Base-by-base conservation (phyloP, 2,329 filamentous ascomycete genomes). In the Aspergillus quadricinctus region DNA sequence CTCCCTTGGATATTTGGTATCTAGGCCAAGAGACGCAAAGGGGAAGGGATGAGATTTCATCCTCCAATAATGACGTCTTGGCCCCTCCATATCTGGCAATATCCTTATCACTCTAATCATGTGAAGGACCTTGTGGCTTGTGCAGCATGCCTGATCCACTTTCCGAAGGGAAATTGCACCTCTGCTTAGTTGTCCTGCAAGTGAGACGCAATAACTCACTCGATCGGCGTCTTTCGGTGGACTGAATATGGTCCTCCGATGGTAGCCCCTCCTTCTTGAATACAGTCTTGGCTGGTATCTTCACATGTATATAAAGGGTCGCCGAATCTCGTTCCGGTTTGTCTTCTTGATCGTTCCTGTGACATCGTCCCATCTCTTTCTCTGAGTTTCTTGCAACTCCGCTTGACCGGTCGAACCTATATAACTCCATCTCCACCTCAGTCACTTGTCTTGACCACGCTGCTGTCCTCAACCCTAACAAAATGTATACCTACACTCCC, bases 401-500 rank as follows among this genome's bases (percentile, higher is more conserved):
- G 48, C 49, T 40, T 55, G 46, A 27, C 41, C 35, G 29, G 53
- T 31, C 35, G 23, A 52, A 43, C 29, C 43, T 41, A 52, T 46
- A 31, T 29, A 29, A n/a, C 48, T 48, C 31, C 11, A 17, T 17
- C 48, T 41, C 31, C 41, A 23, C 40, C 55, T 55, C 37, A 53
- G 53, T 50, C n/a, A 35, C 48, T 52, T 51, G 35, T 48, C 40
- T 35, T 29, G 50, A 55, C 35, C 51, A 55, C 40, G n/a, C 23
- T 14, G 6, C 43, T 46, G 23, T 25, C 21, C 6, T 49, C 27
- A 19, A 4, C 3, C 19, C 49, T 19, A 53, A 48, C 61, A 70
- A 57, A 58, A 72, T 72, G 69, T 68, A 66, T 58, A 62, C 68
- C 60, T 48, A 62, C 53, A 68, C 68, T 54, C 60, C 69, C 54